Evolutionary conservation across 768 basidiomycete species (phyloP), one percentile per base, ranked within the genome.

Genomic region (Russula griseocarnosa): DNA sequence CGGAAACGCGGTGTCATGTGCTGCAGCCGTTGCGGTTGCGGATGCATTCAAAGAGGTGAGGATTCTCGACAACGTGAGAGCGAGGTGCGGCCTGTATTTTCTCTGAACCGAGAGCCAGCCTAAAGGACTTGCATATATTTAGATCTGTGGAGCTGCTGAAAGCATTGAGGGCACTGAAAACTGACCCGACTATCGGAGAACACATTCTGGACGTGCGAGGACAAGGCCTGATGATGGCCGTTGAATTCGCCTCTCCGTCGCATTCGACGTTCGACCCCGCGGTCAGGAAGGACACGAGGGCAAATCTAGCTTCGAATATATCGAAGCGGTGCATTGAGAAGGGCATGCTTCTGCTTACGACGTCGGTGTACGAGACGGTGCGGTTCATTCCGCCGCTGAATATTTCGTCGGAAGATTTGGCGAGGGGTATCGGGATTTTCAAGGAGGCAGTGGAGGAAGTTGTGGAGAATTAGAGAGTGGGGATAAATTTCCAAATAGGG

Each of bases 371-470:
- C 73, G 89, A 95, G 73, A 88, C 88, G 16, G 78, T 97, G 62
- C 80, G 94, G 71, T 97, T 98, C 79, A 98, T 98, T 70, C 96
- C 96, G 5, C 84, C 96, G 18, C 75, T 98, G 70, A 95, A 92
- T 72, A 83, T 96, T 66, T 83, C 81, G 26, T 74, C 83, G 74
- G 82, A 80, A 72, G 92, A 98, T 72, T 76, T 97, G 77, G 79
- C 75, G 69, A 84, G 85, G 71, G 90, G 90, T 0, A 79, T 78
- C 62, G 70, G 73, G 44, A 85, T 91, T 30, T 92, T 92, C 73
- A 77, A 70, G 38, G 81, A 88, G 71, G 84, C 90, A 10, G 82
- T 94, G 14, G 79, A 81, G 72, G 88, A 91, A 68, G 86, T 89
- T 54, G 76, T 88, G 2, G 76, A 70, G 30, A 85, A 5, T 3